Evolutionary conservation across 2,329 filamentous ascomycete genomes (phyloP), one percentile per base, ranked within the genome.

Genomic region (Colletotrichum sp.): DNA sequence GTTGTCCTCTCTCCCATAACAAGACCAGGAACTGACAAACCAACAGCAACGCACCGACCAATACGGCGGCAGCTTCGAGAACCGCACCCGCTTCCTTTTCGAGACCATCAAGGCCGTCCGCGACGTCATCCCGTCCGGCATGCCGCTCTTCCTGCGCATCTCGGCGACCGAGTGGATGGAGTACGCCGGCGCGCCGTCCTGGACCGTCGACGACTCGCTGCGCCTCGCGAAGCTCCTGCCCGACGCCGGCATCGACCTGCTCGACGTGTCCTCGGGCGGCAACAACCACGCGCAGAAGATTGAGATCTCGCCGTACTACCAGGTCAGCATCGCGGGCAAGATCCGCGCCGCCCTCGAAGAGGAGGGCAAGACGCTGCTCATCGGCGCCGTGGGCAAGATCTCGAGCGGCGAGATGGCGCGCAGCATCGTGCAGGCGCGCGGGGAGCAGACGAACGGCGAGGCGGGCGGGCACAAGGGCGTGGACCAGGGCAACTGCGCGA

Each of bases 231-330:
- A 91, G 81, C 86, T 93, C 12, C 89, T 98, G 1, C 94, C 94
- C 0, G 90, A 89, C 1, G 87, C 89, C 15, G 96, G 96, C 34
- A 90, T 98, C 58, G 96, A 98, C 82, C 87, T 98, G 18, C 88
- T 98, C 34, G 96, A 98, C 82, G 91, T 98, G 73, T 95, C 93
- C 79, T 93, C 92, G 1, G 95, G 93, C 39, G 96, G 94, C 52
- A 94, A 94, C 82, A 90, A 92, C 81, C 84, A 87, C 43, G 82
- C 84, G 60, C 92, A 94, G 81, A 87, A 92, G 81, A 91, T 95
- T 77, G 84, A 90, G 25, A 80, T 88, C 15, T 89, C 91, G 60
- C 91, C 93, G 2, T 91, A 89, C 52, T 96, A 94, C 87, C 96
- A 98, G 86, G 89, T 93, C 27, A 91, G 93, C 55, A 91, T 97